These are phyloP conservation scores for Cynanchum wilfordii DNA, from an alignment of 257 asterid genomes.

Conservation along the genomic window DNA sequence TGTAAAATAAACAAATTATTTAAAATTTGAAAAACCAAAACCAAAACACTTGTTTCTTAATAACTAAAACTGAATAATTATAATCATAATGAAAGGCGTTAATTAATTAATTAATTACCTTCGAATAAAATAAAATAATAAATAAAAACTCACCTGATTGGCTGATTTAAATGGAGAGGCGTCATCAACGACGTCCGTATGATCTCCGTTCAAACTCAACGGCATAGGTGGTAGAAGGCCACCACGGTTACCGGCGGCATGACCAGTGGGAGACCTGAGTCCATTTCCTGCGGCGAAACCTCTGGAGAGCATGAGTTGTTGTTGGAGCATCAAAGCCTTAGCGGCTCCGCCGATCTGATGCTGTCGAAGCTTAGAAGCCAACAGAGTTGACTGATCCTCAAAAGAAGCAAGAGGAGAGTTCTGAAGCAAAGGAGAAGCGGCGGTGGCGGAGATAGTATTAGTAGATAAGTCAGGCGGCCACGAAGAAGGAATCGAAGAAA, in stretches of 20 bases:
- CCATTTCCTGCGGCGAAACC: constrained; percentile 40
- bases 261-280: constrained; percentile 35
- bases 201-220: constrained; percentile 35
- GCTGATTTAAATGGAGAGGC: constrained; percentile 40
- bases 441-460: constrained; percentile 10
- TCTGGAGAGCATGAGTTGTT: constrained; percentile 58
- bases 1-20: constrained; percentile 24
- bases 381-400: constrained; percentile 22
- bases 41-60: not conserved
- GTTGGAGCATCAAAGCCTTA: constrained; percentile 67
- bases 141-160: constrained; percentile 35
- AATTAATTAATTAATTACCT: not conserved
- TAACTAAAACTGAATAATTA: not conserved
- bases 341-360: constrained; percentile 57
- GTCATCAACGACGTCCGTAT: constrained; percentile 32
- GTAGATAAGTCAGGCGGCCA: constrained; percentile 24
- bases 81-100: not conserved
- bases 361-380: constrained; percentile 61
- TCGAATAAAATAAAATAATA: too few species aligned
- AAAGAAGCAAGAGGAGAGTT: constrained; percentile 15
- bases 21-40: not conserved
- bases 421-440: constrained; percentile 19
- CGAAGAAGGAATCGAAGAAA: constrained; percentile 57
- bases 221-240: constrained; percentile 42
- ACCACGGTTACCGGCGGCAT: constrained; percentile 12